Base-by-base conservation (phyloP, 2,329 filamentous ascomycete species). In the Lizonia empirigonia region DNA sequence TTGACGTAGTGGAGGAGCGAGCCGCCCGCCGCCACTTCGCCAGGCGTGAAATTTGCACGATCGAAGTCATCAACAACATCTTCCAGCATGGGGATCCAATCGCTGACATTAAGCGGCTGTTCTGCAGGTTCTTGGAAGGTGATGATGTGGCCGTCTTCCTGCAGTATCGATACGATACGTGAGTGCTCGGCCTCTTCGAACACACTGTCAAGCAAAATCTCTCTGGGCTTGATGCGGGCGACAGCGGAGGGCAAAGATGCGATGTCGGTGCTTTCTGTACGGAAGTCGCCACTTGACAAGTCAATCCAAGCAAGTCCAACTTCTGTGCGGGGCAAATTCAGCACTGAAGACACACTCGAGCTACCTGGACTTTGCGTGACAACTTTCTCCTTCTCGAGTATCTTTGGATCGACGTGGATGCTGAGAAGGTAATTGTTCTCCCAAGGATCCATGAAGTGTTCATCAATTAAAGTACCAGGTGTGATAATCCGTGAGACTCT, bases 401-500 rank as follows among this genome's bases (percentile, higher is more conserved):
- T 55, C 18, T 68, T 48, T n/a, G 67, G 63, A 13, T 80, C 74
- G 22, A 88, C 71, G 67, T 95, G 84, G 38, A 97, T 82, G 29
- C 90, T 87, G 70, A 97, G 83, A 26, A 97, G 81, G 71, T 93
- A 99, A 70, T 97, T 97, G 74, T 94, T 97, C 64, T 90, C 86
- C 69, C 89, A 93, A 1, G 91, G 90, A 69, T 97, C 90, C 80
- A 99, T 91, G 72, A 97, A 99, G 64, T 91, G 92, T 75, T 99
- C 94, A 73, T 99, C 94, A 60, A 99, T 96, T 45, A 99, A 79
- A 1, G 94, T 99, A 16, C 94, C 94, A 1, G 94, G 91, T 0
- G 94, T 97, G 67, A 99, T 85, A 61, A 99, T 87, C 50, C 94
- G 86, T 15, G 90, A 84, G 12, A 99, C 91, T 61, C 81, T 86